Conservation (phyloP, 2,329 filamentous ascomycete genomes). For the Fusarium neocosmosporiellum region DNA sequence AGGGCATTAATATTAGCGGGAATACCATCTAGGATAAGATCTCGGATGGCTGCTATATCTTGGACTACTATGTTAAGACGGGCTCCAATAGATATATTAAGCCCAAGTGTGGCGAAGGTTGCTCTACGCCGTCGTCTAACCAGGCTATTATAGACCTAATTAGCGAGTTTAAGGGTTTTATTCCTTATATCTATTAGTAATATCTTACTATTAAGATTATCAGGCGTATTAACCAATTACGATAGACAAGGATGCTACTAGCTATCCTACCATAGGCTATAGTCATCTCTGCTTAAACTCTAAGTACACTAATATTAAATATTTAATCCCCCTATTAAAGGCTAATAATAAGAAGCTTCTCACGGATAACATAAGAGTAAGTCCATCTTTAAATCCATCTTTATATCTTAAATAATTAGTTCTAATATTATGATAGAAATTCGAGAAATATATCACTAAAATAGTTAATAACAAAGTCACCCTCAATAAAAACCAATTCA, state of each 20-base stretch:
- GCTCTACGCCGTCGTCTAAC: constrained; percentile 13
- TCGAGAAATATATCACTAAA: constrained; percentile 2
- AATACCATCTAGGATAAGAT: constrained; percentile 13
- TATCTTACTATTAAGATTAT: neutral
- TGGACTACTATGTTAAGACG: constrained; percentile 17
- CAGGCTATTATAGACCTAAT: constrained; percentile 15
- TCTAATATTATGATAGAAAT: neutral
- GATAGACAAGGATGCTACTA: constrained; percentile 53
- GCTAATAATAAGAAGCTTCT: constrained; percentile 55
- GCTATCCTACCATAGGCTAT: constrained; percentile 61
- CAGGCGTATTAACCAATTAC: neutral
- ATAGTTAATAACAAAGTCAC: constrained; percentile 1
- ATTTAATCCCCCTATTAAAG: constrained; percentile 58
- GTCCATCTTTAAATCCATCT: neutral
- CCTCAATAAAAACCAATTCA: constrained; percentile 61
- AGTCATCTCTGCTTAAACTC: constrained; percentile 59
- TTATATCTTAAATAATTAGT: neutral
- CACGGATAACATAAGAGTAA: constrained; percentile 26
- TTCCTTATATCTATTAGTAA: constrained; percentile 18
- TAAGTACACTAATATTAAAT: constrained; percentile 57
- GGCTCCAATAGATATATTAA: neutral
- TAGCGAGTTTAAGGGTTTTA: constrained; percentile 21
- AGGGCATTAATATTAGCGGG: constrained; percentile 5
- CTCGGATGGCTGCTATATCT: constrained; percentile 5
- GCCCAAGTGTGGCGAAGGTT: neutral